Conservation (phyloP, 768 basidiomycete species). For the Russula emetica region DNA sequence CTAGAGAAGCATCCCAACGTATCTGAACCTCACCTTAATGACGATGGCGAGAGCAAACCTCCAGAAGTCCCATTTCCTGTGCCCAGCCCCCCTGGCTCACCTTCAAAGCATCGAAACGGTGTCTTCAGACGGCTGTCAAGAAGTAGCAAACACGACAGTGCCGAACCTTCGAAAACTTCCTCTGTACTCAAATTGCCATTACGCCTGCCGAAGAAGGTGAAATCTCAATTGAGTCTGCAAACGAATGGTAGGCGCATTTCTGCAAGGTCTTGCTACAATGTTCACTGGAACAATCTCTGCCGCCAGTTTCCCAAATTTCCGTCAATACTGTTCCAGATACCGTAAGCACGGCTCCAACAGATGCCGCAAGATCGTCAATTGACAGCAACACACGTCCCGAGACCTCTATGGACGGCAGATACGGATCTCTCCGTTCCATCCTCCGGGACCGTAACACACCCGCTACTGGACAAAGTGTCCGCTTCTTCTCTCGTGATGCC, state of each 20-base stretch:
- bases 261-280: neutral
- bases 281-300: neutral
- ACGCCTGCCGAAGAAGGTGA: slow-evolving; percentile 27
- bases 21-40: slow-evolving; percentile 12
- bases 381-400: slow-evolving; percentile 28
- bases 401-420: slow-evolving; percentile 36
- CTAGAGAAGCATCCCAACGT: slow-evolving; percentile 23
- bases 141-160: slow-evolving; percentile 20
- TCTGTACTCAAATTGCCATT: slow-evolving; percentile 24
- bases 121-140: slow-evolving; percentile 27
- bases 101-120: slow-evolving; percentile 24
- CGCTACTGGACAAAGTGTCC: slow-evolving; percentile 73
- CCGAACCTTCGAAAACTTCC: slow-evolving; percentile 21
- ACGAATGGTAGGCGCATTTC: slow-evolving; percentile 18
- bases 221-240: slow-evolving; percentile 24
- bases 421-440: slow-evolving; percentile 64
- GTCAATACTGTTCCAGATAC: slow-evolving; percentile 34
- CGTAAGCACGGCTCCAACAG: slow-evolving; percentile 29
- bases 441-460: slow-evolving; percentile 67
- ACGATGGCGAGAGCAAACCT: slow-evolving; percentile 14
- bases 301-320: slow-evolving; percentile 21
- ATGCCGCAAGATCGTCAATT: slow-evolving; percentile 30
- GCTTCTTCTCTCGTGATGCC: slow-evolving; percentile 69
- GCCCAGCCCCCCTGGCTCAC: slow-evolving; percentile 26
- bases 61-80: slow-evolving; percentile 23